phyloP scores from a whole-genome alignment of 345 rosid genomes.

The Eucalyptus pauciflora region DNA sequence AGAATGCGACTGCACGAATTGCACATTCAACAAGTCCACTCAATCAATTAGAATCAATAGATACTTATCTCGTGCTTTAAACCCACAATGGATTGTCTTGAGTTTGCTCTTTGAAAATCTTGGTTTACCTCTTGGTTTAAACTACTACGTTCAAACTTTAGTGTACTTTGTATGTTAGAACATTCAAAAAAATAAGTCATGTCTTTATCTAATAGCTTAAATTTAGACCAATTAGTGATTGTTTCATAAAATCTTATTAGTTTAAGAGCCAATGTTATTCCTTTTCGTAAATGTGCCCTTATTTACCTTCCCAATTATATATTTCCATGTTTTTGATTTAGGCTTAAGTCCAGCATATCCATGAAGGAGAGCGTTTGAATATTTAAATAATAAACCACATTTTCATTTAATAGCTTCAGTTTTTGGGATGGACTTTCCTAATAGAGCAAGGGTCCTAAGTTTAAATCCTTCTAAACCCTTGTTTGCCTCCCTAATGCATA shows the following conservation, averaged over 20 bases:
- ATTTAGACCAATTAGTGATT: neutral
- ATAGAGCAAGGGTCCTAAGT: neutral
- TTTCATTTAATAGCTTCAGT: too few relatives aligned
- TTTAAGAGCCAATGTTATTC: neutral
- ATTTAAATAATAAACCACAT: too few relatives aligned
- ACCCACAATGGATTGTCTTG: neutral
- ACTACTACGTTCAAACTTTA: neutral
- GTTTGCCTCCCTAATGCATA: too few relatives aligned
- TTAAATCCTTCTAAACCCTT: neutral
- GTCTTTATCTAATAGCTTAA: neutral
- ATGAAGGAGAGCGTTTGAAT: neutral
- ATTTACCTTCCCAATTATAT: neutral
- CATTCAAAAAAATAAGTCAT: too few relatives aligned
- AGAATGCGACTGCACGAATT: neutral
- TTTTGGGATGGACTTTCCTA: neutral
- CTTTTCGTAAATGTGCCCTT: neutral
- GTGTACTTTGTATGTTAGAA: neutral
- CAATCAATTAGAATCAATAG: neutral
- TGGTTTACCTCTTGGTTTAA: neutral
- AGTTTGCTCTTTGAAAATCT: neutral
- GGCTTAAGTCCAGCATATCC: neutral
- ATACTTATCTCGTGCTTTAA: neutral
- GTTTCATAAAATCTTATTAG: neutral
- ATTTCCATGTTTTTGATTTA: too few relatives aligned
- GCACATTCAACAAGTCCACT: neutral